These are phyloP conservation scores for Cicer pinnatifidum DNA, from an alignment of 306 rosid species.

Conservation along the genomic window DNA sequence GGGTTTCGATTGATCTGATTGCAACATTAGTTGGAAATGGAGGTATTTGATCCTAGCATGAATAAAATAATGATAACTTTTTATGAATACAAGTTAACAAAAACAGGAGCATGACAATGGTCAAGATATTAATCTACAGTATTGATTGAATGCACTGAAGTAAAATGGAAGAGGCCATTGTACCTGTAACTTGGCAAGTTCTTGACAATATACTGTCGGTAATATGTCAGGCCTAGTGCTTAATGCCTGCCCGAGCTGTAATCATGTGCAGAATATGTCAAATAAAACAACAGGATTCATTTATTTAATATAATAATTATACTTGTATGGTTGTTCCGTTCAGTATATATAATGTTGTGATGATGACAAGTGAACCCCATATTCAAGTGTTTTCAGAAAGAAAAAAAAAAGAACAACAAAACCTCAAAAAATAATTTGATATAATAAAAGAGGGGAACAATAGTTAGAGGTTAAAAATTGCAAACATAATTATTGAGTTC, in stretches of 20 bases:
- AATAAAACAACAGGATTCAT: slow-evolving; percentile 32
- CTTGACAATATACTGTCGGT: slow-evolving; percentile 83
- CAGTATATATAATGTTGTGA: slow-evolving; percentile 4
- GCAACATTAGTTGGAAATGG: slow-evolving; percentile 85
- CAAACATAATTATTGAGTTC: slow-evolving; percentile 28
- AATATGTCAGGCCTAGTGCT: slow-evolving; percentile 95
- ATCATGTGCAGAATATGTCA: slow-evolving; percentile 47
- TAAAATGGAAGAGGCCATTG: slow-evolving; percentile 40
- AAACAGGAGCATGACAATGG: slow-evolving; percentile 30
- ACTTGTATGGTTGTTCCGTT: slow-evolving; percentile 32
- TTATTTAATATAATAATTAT: background rate
- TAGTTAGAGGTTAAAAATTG: slow-evolving; percentile 18
- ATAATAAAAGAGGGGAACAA: slow-evolving; percentile 3
- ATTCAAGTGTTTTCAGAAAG: slow-evolving; percentile 10
- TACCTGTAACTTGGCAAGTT: slow-evolving; percentile 90
- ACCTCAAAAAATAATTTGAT: slow-evolving; percentile 17
- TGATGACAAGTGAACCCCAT: background rate
- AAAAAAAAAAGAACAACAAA: background rate
- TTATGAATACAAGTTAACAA: slow-evolving; percentile 30
- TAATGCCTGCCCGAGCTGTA: slow-evolving; percentile 97
- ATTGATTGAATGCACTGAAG: slow-evolving; percentile 42
- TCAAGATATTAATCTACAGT: slow-evolving; percentile 33
- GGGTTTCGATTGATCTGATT: slow-evolving; percentile 75
- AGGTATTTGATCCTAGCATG: slow-evolving; percentile 87
- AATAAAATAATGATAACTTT: slow-evolving; percentile 25